A percentile compares a stretch with the other conserved stretches of the same genome.
phyloP scores from a whole-genome alignment of 2,329 filamentous ascomycete species.

The Alternaria sp. region DNA sequence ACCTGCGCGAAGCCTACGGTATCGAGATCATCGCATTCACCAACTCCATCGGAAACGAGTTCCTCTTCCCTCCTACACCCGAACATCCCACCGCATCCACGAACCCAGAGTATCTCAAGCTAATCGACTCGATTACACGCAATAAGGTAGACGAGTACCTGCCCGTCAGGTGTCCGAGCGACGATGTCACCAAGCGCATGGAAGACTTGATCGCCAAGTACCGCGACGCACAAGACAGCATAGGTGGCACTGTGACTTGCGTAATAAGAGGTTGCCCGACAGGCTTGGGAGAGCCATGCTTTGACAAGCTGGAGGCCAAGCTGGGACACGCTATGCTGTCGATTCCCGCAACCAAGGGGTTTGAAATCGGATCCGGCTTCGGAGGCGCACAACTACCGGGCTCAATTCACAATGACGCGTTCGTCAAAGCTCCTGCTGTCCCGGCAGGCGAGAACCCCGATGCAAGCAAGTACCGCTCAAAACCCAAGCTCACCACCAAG shows the following conservation, averaged over 20 bases:
- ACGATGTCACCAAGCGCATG: slow-evolving; percentile 71
- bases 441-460: slow-evolving; percentile 55
- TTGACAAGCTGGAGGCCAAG: slow-evolving; percentile 92
- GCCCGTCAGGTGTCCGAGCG: slow-evolving; percentile 86
- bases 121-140: slow-evolving; percentile 76
- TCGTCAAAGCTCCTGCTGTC: slow-evolving; percentile 65
- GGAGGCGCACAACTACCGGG: slow-evolving; percentile 84
- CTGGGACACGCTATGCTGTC: slow-evolving; percentile 93
- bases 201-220: slow-evolving; percentile 78
- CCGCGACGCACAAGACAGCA: slow-evolving; percentile 81
- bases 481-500: slow-evolving; percentile 76
- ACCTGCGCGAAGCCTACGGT: slow-evolving; percentile 78
- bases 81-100: slow-evolving; percentile 70
- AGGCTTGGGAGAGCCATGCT: slow-evolving; percentile 90
- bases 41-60: slow-evolving; percentile 79
- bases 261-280: slow-evolving; percentile 85
- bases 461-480: slow-evolving; percentile 45
- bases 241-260: slow-evolving; percentile 93
- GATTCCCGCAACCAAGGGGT: slow-evolving; percentile 94
- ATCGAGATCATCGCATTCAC: slow-evolving; percentile 93
- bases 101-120: slow-evolving; percentile 78
- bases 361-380: slow-evolving; percentile 94
- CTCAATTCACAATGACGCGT: slow-evolving; percentile 90
- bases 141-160: slow-evolving; percentile 79
- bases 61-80: slow-evolving; percentile 75